Evolutionary conservation across 1,284 basidiomycete species (phyloP), one percentile per base, ranked within the genome.

Genomic region (Tausonia pullulans): DNA sequence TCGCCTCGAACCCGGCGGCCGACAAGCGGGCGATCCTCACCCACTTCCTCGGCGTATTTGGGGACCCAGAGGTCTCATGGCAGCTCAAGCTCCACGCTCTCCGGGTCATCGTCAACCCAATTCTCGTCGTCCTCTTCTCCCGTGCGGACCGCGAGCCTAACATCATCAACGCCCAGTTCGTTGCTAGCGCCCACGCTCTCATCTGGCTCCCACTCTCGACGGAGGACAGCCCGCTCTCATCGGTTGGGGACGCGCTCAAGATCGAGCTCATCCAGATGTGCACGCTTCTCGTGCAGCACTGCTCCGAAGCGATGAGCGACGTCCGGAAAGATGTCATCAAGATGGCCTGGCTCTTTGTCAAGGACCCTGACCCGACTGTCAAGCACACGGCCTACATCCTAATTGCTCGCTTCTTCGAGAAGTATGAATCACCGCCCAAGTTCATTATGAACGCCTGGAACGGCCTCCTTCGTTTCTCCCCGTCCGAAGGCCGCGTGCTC

Each of bases 361-460:
- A 72, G 7, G 84, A 82, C 63, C 90, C 94, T 56, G 94, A 97
- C 73, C 83, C 87, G 3, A 86, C 94, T 5, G 91, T 98, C 71
- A 96, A 94, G 76, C 92, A 98, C 73, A 90, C 90, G 40, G 90
- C 93, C 0, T 95, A 95, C 73, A 83, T 97, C 44, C 83, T 98
- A 16, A 88, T 91, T 46, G 91, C 95, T n/a, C 85, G 88, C 58
- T 98, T 98, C 81, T 92, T 97, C 73, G 87, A 87, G 49, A 86
- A 84, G 2, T 96, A 90, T 74, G 90, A 91, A 57, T 90, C 87
- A 4, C 95, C 96, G 0, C 82, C 85, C 69, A 98, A 98, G 77
- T 96, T 99, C 74, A 86, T 97, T 58, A 80, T 94, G 55, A 84
- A 90, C n/a, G 90, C 95, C 43, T 98, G 94, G 90, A 86, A 86